A percentile compares a stretch with the other conserved stretches of the same genome.
phyloP scores from a whole-genome alignment of 352 stramenopile species.

The Phytophthora multivora region DNA sequence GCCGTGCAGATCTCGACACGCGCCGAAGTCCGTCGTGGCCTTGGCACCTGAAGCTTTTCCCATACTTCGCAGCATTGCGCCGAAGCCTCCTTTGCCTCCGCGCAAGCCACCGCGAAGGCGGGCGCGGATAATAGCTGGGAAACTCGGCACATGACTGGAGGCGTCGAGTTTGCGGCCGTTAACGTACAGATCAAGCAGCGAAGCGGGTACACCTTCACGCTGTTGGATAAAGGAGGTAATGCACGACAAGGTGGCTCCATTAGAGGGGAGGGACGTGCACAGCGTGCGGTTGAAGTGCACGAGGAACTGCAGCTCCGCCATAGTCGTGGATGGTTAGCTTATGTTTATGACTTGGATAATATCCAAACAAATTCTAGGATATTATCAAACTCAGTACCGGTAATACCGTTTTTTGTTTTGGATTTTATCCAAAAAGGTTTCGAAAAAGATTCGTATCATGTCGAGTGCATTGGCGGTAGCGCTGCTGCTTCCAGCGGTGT shows the following conservation, averaged over 20 bases:
- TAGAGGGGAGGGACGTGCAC: slow-evolving; percentile 62
- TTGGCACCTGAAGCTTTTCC: slow-evolving; percentile 76
- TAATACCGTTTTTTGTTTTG: neutral
- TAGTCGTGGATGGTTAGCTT: neutral
- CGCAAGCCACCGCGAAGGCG: slow-evolving; percentile 66
- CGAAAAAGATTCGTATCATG: neutral
- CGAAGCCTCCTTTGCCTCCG: slow-evolving; percentile 85
- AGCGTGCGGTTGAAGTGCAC: slow-evolving; percentile 83
- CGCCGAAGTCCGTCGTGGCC: slow-evolving; percentile 77
- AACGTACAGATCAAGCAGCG: slow-evolving; percentile 65
- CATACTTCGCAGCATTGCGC: slow-evolving; percentile 82
- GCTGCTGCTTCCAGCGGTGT: slow-evolving; percentile 15
- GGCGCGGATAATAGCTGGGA: slow-evolving; percentile 66
- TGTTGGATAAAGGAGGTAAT: slow-evolving; percentile 52
- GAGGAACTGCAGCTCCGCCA: slow-evolving; percentile 73
- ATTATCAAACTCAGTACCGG: neutral
- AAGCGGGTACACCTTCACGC: slow-evolving; percentile 47
- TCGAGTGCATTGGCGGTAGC: neutral
- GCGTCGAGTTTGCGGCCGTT: slow-evolving; percentile 50
- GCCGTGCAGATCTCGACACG: slow-evolving; percentile 80
- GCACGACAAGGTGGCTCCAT: slow-evolving; percentile 37
- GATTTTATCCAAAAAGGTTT: neutral
- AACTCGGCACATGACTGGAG: slow-evolving; percentile 38
- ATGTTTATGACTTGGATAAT: neutral
- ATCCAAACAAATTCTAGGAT: neutral